These are phyloP conservation scores for Aspergillus carbonarius DNA, from an alignment of 2,329 filamentous ascomycete genomes.

Conservation along the genomic window DNA sequence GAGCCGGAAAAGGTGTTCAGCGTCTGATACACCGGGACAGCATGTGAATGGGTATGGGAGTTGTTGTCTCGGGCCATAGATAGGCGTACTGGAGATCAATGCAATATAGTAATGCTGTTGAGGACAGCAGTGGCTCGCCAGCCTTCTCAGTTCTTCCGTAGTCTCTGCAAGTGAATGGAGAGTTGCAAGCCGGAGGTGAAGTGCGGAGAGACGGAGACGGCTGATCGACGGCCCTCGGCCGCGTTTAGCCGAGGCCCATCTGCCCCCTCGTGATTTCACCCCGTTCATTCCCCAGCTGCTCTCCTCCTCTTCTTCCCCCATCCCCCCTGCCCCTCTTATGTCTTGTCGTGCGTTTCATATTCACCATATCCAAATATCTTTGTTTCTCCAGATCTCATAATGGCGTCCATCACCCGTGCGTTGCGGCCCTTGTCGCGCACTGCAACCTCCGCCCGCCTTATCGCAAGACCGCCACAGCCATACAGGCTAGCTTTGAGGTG, in stretches of 20 bases:
- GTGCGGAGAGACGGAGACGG: constrained; percentile 1
- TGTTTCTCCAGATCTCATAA: constrained; percentile 25
- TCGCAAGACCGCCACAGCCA: constrained; percentile 38
- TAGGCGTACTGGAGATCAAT: not conserved
- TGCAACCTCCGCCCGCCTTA: constrained; percentile 38
- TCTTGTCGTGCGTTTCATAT: not conserved
- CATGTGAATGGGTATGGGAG: not conserved
- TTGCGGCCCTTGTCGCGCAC: constrained; percentile 48
- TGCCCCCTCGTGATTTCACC: not conserved
- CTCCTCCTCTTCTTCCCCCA: constrained; percentile 23
- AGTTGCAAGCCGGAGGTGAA: not conserved
- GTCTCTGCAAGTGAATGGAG: not conserved
- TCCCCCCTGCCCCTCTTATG: not conserved
- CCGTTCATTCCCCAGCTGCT: constrained; percentile 42
- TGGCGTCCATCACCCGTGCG: constrained; percentile 51
- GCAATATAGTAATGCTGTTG: not conserved
- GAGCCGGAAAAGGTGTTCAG: constrained; percentile 30
- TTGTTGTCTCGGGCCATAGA: not conserved
- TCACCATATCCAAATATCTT: not conserved
- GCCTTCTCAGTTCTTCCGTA: no score
- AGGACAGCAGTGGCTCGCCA: not conserved
- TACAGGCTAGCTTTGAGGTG: constrained; percentile 45
- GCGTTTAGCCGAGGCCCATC: constrained; percentile 3
- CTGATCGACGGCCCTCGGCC: constrained; percentile 4
- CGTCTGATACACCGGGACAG: constrained; percentile 10